Percentiles rank a stretch among this genome's conserved stretches.
phyloP scores from a whole-genome alignment of 2,329 filamentous ascomycete genomes.

The Xylaria digitata region DNA sequence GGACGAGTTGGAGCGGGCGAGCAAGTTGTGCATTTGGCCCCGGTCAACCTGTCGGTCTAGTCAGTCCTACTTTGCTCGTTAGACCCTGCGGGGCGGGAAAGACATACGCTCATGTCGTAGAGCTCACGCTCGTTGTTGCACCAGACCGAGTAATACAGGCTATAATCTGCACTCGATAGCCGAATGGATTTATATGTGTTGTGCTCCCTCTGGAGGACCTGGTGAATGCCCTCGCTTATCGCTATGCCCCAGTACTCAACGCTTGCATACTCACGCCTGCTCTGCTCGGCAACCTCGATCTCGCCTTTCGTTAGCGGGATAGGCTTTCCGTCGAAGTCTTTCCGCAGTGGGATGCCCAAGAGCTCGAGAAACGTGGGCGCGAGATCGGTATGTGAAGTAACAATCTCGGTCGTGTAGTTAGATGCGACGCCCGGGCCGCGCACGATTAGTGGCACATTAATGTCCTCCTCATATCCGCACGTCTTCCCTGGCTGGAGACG shows the following conservation, averaged over 20 bases:
- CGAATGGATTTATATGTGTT: conserved; percentile 68
- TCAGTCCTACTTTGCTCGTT: conserved; percentile 49
- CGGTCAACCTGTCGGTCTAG: conserved; percentile 40
- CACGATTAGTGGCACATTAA: conserved; percentile 69
- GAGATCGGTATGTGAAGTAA: conserved; percentile 67
- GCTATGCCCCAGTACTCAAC: conserved; percentile 64
- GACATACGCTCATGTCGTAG: conserved; percentile 64
- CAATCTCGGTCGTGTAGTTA: conserved; percentile 56
- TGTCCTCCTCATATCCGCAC: conserved; percentile 68
- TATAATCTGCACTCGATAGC: conserved; percentile 59
- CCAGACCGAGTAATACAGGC: conserved; percentile 64
- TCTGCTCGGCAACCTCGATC: conserved; percentile 36
- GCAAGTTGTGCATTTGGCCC: conserved; percentile 51
- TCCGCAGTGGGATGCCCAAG: conserved; percentile 53
- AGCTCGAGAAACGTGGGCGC: conserved; percentile 64
- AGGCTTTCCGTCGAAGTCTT: conserved; percentile 63
- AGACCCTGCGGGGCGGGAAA: conserved; percentile 60
- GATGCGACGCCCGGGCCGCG: conserved; percentile 66
- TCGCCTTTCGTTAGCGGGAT: conserved; percentile 56
- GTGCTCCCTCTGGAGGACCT: conserved; percentile 32
- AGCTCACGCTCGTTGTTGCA: conserved; percentile 68
- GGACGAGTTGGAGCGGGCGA: conserved; percentile 41
- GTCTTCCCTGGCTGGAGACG: conserved; percentile 68
- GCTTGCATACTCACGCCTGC: conserved; percentile 59
- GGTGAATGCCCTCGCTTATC: conserved; percentile 38